Conservation (phyloP, 768 basidiomycete genomes). For the Multifurca ochricompacta region DNA sequence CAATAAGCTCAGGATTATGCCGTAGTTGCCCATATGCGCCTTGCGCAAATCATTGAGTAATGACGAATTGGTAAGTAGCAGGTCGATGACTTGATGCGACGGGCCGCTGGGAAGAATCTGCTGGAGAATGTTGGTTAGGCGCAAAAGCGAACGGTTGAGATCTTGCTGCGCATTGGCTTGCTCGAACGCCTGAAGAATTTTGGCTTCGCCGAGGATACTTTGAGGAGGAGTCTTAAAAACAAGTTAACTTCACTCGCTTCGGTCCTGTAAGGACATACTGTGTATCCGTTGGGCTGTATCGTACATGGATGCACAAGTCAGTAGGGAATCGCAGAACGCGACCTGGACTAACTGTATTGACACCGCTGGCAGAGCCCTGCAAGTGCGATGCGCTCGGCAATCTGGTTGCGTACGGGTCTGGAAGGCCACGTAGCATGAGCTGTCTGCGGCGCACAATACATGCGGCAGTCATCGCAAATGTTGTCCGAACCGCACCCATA, state of each 20-base stretch:
- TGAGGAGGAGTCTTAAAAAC: slow-evolving; percentile 11
- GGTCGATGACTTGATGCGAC: slow-evolving; percentile 73
- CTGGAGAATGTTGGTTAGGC: slow-evolving; percentile 77
- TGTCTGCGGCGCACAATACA: slow-evolving; percentile 74
- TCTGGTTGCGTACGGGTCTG: slow-evolving; percentile 68
- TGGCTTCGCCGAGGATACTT: slow-evolving; percentile 43
- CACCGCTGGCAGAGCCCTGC: slow-evolving; percentile 30
- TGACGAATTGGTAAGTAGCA: slow-evolving; percentile 72
- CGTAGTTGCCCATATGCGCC: slow-evolving; percentile 88
- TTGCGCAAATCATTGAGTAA: slow-evolving; percentile 83
- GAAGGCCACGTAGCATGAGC: slow-evolving; percentile 48
- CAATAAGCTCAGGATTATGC: slow-evolving; percentile 81
- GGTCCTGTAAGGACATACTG: not conserved
- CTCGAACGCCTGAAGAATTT: slow-evolving; percentile 58
- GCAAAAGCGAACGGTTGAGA: slow-evolving; percentile 60
- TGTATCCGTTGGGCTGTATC: slow-evolving; percentile 23
- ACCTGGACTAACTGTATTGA: slow-evolving; percentile 40
- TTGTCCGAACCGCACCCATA: slow-evolving; percentile 93
- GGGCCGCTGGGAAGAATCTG: slow-evolving; percentile 59
- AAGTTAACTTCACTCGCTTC: not conserved
- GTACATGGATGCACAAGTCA: not conserved
- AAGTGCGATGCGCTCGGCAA: slow-evolving; percentile 15
- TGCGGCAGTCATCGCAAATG: slow-evolving; percentile 96
- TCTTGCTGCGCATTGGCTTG: slow-evolving; percentile 78
- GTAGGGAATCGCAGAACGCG: not conserved